Conservation (phyloP, 2,329 filamentous ascomycete species). For the Ophiocordyceps sinensis region DNA sequence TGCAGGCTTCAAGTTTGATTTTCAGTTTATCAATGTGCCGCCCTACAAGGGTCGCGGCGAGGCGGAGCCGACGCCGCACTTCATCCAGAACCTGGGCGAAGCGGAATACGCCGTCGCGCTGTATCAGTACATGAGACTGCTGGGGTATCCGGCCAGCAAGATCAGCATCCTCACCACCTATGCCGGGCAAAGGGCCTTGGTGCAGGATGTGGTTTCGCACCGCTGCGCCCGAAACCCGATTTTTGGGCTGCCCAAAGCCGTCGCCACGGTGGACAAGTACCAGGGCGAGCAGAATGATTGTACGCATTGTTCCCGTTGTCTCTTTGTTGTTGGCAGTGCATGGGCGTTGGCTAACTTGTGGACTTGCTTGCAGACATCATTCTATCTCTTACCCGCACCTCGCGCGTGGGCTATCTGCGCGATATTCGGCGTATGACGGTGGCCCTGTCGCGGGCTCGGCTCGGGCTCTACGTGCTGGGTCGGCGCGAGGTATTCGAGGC, state of each 20-base stretch:
- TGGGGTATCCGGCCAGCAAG: conserved; percentile 72
- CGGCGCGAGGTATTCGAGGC: conserved; percentile 78
- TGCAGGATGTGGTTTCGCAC: conserved; percentile 72
- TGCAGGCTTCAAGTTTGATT: conserved; percentile 83
- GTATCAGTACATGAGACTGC: conserved; percentile 91
- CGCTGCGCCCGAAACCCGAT: conserved; percentile 70
- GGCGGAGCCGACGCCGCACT: conserved; percentile 80
- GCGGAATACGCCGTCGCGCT: conserved; percentile 94
- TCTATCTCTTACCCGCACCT: conserved; percentile 80
- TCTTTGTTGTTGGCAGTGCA: background rate
- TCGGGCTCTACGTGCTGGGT: conserved; percentile 86
- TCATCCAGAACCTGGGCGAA: conserved; percentile 91
- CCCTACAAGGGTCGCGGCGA: conserved; percentile 89
- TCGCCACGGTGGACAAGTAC: conserved; percentile 96
- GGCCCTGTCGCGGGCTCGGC: conserved; percentile 76
- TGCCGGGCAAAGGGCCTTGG: conserved; percentile 77
- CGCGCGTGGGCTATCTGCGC: conserved; percentile 78
- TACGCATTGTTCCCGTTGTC: conserved; percentile 31
- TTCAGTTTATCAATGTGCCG: conserved; percentile 90
- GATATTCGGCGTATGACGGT: conserved; percentile 90
- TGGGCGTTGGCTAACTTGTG: conserved; percentile 8
- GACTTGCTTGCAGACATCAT: conserved; percentile 59
- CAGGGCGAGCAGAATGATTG: conserved; percentile 99
- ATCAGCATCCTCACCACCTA: conserved; percentile 92
- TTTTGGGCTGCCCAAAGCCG: conserved; percentile 78